Percentiles rank a stretch among this genome's conserved stretches.
Evolutionary conservation across 345 rosid species (phyloP).

Genomic region (Hibiscus syriacus): DNA sequence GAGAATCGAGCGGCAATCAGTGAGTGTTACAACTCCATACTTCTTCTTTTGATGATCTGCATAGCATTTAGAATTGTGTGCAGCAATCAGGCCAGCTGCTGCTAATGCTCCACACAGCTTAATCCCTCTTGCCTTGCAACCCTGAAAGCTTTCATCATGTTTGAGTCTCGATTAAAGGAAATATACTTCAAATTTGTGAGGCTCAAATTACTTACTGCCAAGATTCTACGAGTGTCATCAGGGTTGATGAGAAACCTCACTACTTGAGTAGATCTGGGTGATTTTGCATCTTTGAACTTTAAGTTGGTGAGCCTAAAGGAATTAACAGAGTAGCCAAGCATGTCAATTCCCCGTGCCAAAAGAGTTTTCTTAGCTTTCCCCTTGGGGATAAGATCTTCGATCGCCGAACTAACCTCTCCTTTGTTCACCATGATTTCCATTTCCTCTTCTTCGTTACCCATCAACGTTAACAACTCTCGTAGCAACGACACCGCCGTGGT

Average conservation of each 20-base stretch:
- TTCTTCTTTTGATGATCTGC: conserved; percentile 12
- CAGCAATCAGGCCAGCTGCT: conserved; percentile 25
- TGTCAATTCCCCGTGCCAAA: conserved; percentile 36
- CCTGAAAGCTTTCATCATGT: conserved; percentile 12
- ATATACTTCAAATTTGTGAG: too few relatives aligned
- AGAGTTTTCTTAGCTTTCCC: conserved; percentile 28
- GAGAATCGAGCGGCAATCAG: conserved; percentile 30
- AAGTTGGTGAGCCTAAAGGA: conserved; percentile 29
- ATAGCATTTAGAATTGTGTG: conserved; percentile 5
- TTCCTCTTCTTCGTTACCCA: not conserved
- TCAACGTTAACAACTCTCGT: conserved; percentile 21
- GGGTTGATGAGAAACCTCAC: conserved; percentile 29
- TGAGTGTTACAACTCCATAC: conserved; percentile 22
- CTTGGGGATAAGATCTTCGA: conserved; percentile 33
- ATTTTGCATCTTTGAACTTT: conserved; percentile 28
- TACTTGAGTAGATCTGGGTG: conserved; percentile 31
- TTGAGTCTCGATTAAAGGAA: not conserved
- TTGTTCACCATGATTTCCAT: not conserved
- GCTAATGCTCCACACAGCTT: conserved; percentile 23
- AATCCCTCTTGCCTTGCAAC: conserved; percentile 20
- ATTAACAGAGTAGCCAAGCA: conserved; percentile 37
- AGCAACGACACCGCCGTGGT: conserved; percentile 30
- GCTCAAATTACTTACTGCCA: conserved; percentile 17
- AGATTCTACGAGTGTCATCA: conserved; percentile 24
- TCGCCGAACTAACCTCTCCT: conserved; percentile 21